Evolutionary conservation across 306 rosid species (phyloP).

Genomic region (Prunus kanzakura): DNA sequence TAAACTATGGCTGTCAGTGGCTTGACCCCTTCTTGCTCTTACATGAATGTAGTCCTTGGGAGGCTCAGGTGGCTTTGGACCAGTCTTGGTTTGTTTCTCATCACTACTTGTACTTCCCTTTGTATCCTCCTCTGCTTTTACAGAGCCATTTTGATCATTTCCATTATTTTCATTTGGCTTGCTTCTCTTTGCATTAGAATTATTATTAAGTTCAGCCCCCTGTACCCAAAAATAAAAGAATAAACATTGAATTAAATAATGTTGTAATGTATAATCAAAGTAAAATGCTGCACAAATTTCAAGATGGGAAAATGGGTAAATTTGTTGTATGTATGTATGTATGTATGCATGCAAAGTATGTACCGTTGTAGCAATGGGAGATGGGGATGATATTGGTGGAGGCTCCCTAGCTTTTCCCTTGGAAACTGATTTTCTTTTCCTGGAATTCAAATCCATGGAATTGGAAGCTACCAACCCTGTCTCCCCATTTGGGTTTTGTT

Average conservation of each 20-base stretch:
- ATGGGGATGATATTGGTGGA: constrained; percentile 4
- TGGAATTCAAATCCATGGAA: constrained; percentile 43
- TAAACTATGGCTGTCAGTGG: constrained; percentile 97
- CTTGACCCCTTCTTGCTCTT: constrained; percentile 98
- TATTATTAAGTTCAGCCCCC: constrained; percentile 47
- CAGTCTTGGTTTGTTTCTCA: constrained; percentile 50
- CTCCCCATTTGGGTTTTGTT: constrained; percentile 49
- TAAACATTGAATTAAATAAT: too few relatives aligned
- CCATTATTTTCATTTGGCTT: constrained; percentile 50
- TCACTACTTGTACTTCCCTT: constrained; percentile 36
- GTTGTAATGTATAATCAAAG: neutral
- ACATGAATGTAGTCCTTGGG: constrained; percentile 95
- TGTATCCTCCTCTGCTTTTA: constrained; percentile 60
- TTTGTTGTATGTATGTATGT: neutral
- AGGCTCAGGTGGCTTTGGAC: constrained; percentile 69
- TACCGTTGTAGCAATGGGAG: constrained; percentile 39
- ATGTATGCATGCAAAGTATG: too few relatives aligned
- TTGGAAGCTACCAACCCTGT: constrained; percentile 22
- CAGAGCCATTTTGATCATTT: constrained; percentile 29
- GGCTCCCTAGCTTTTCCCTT: constrained; percentile 62
- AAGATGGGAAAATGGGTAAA: neutral
- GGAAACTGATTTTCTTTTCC: constrained; percentile 71
- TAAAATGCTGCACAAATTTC: neutral
- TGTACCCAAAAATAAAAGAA: neutral
- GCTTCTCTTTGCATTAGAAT: constrained; percentile 49